Conservation (phyloP, 805 yeast genomes). For the Yarrowia phangngaensis region DNA sequence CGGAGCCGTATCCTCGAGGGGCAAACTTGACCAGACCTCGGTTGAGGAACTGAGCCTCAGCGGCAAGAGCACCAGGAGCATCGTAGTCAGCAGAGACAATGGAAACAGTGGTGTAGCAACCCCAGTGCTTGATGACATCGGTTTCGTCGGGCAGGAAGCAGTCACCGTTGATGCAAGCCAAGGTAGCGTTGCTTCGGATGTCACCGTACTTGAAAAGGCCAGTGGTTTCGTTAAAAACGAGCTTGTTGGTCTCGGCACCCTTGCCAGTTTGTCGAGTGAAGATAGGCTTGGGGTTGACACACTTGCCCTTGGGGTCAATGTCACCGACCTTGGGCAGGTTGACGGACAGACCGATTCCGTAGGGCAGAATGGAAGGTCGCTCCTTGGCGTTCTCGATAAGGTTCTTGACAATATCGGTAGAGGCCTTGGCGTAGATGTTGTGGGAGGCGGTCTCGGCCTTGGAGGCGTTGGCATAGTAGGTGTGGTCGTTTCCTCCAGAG, state of each 20-base stretch:
- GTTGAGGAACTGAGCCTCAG: slow-evolving; percentile 23
- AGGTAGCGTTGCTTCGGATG: slow-evolving; percentile 13
- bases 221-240: slow-evolving; percentile 18
- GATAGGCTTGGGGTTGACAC: slow-evolving; percentile 24
- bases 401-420: slow-evolving; percentile 21
- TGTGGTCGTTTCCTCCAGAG: slow-evolving; percentile 37
- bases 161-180: slow-evolving; percentile 20
- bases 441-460: slow-evolving; percentile 5
- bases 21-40: slow-evolving; percentile 24
- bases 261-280: slow-evolving; percentile 26
- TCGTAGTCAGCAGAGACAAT: slow-evolving; percentile 20
- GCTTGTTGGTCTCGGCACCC: slow-evolving; percentile 19
- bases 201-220: slow-evolving; percentile 21
- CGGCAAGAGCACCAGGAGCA: slow-evolving; percentile 19
- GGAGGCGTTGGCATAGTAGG: slow-evolving; percentile 23
- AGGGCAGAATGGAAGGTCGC: slow-evolving; percentile 17
- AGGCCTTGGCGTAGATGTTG: slow-evolving; percentile 21
- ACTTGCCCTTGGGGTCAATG: slow-evolving; percentile 23
- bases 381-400: slow-evolving; percentile 21
- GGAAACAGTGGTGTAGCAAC: slow-evolving; percentile 18
- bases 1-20: slow-evolving; percentile 19
- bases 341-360: slow-evolving; percentile 20
- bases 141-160: slow-evolving; percentile 23
- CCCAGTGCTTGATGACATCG: slow-evolving; percentile 22
- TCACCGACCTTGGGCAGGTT: slow-evolving; percentile 22